Evolutionary conservation across 495 filamentous ascomycete genomes (phyloP), one percentile per base, ranked within the genome.

Genomic region (Rusavskia elegans): DNA sequence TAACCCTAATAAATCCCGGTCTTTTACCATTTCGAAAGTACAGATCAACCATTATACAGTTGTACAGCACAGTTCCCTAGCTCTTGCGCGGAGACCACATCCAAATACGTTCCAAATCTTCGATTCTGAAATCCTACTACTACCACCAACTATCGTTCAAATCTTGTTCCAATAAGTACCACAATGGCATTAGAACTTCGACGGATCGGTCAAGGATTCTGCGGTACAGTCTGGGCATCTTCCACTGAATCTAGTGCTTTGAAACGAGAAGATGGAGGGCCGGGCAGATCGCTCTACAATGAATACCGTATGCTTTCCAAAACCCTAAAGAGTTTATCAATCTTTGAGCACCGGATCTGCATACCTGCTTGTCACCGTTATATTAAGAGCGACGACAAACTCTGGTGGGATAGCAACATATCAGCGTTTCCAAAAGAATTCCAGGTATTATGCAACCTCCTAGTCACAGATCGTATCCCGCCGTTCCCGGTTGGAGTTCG

Each of bases 381-480:
- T 40, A 50, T 63, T 0, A 14, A 19, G 23, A 9, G 17, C 29
- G 42, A 45, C 3, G 55, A 70, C 38, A 17, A 53, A 3, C 4
- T 6, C 25, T 69, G 67, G 68, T 70, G 69, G 67, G 29, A 21
- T 10, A 19, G 50, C 2, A 64, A 65, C 17, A 54, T 60, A 16
- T n/a, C 16, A 16, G 52, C 35, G 17, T 69, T 68, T 46, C 66
- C 65, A 9, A 16, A 49, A 23, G 57, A 53, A 3, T 68, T 62
- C 42, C 49, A 54, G 2, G 30, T 57, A 11, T 60, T 64, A 20
- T 74, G 69, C 64, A 68, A 70, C 39, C 57, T 61, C 17, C 58
- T 73, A 3, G 36, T 61, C 2, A 63, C 59, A 10, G 61, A 74
- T 25, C 61, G 70, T 17, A 77, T 74, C 41, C 68, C 63, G 16